phyloP scores from a whole-genome alignment of 768 basidiomycete species.

The Collybia nuda region DNA sequence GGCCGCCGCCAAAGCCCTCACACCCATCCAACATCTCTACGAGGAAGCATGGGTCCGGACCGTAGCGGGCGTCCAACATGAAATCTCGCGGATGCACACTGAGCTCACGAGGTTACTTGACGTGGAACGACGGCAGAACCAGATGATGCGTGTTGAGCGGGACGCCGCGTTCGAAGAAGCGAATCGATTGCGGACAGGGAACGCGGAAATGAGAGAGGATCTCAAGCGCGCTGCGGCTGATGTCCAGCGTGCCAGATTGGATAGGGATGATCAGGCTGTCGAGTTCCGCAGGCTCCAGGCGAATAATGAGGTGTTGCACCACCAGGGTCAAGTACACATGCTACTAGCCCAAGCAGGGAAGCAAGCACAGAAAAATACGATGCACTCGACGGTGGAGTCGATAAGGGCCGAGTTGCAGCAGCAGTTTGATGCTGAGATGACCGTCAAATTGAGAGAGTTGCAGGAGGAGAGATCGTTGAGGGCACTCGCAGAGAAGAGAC shows the following conservation, averaged over 20 bases:
- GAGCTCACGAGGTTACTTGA: conserved; percentile 10
- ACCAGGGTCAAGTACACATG: background rate
- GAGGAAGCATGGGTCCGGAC: conserved; percentile 18
- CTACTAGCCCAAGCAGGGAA: background rate
- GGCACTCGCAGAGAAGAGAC: conserved; percentile 12
- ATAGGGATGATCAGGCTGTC: background rate
- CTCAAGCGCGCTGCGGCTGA: background rate
- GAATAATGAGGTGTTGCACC: conserved; percentile 6
- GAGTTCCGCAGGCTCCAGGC: background rate
- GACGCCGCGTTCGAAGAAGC: background rate
- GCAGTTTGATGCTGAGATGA: conserved; percentile 14
- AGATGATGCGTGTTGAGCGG: background rate
- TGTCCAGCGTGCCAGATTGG: background rate
- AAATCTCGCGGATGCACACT: conserved; percentile 14
- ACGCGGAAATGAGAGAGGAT: conserved; percentile 4
- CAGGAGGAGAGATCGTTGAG: conserved; percentile 15
- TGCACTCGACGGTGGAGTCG: conserved; percentile 13
- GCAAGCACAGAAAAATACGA: conserved; percentile 8
- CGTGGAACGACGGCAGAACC: conserved; percentile 4
- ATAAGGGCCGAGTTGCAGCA: conserved; percentile 13
- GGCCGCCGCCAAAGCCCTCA: conserved; percentile 10
- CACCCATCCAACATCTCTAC: conserved; percentile 15
- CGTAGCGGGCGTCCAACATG: conserved; percentile 15
- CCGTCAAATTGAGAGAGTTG: conserved; percentile 9
- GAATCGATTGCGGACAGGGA: conserved; percentile 3